These are phyloP conservation scores for Skeletonema marinoi DNA, from an alignment of 108 stramenopile genomes.

Conservation along the genomic window DNA sequence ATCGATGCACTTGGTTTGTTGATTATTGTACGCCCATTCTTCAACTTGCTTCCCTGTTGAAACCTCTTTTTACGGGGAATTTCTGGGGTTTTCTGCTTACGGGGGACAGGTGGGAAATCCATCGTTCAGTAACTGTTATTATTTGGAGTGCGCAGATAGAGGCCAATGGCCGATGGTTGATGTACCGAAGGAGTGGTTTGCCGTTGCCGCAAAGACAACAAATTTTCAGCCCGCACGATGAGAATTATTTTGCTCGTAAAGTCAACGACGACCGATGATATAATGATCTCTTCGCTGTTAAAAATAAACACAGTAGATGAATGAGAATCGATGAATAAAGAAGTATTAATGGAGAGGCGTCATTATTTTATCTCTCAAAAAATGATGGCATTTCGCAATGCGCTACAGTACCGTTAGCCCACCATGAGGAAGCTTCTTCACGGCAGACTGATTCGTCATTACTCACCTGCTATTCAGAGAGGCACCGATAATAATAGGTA, in stretches of 20 bases:
- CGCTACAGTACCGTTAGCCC: background rate
- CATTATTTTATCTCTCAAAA: background rate
- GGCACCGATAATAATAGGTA: background rate
- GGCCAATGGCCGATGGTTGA: background rate
- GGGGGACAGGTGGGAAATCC: background rate
- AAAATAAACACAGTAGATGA: background rate
- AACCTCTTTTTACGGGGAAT: background rate
- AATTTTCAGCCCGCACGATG: background rate
- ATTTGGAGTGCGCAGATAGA: background rate
- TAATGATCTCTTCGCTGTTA: background rate
- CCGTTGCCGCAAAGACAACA: background rate
- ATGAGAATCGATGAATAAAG: background rate
- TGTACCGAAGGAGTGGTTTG: background rate
- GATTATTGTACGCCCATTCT: background rate
- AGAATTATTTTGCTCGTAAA: background rate
- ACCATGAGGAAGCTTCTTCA: background rate
- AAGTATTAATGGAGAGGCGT: background rate
- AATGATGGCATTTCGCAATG: background rate
- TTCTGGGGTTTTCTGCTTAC: background rate
- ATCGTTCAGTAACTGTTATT: background rate
- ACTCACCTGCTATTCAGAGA: background rate
- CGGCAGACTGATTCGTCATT: background rate
- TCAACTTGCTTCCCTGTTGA: background rate
- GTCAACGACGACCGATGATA: background rate
- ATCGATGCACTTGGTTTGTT: background rate